Base-by-base conservation (phyloP, 2,329 filamentous ascomycete genomes). In the Aspergillus sp. region DNA sequence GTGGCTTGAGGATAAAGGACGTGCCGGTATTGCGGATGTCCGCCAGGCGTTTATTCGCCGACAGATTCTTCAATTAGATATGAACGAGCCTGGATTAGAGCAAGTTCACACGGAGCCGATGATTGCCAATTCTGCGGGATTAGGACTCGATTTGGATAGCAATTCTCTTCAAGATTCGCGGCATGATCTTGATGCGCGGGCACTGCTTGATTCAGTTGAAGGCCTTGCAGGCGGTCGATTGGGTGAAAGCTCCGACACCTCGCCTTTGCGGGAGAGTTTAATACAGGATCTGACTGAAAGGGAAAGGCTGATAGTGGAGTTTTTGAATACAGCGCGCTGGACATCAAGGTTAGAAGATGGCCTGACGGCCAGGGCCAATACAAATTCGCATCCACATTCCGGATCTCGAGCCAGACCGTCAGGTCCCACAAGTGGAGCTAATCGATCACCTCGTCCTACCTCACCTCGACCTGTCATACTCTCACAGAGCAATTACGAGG, bases 1-100 rank as follows among this genome's bases (percentile, higher is more conserved):
- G 7, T 98, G 95, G 93, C 91, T 93, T 8, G 95, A 99, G 76
- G 91, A 97, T 70, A 89, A 91, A 65, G 81, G 81, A 17, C 74
- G 78, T 64, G 78, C 78, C 49, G 81, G 81, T 7, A 68, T 83
- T 60, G 79, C 80, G 34, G 81, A 83, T 68, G 70, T 82, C 53
- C 80, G 81, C 45, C 79, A 79, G 61, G 71, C 70, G n/a, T 82
- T 82, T 61, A 67, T 74, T 31, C 76, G 81, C 52, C 73, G 79
- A 55, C 81, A 83, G 64, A 74, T 79, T 23, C 63, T 83, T 15
- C 61, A 72, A n/a, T 55, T 80, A 46, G 72, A 79, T 51, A 64
- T 66, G 54, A 69, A 76, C 45, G 75, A 76, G 3, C 69, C 74
- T 2, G 62, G 64, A 3, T 51, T 78, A 31, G 67, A 79, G 54